Evolutionary conservation across 108 stramenopile species (phyloP).

Genomic region (Cyclotella sp.): DNA sequence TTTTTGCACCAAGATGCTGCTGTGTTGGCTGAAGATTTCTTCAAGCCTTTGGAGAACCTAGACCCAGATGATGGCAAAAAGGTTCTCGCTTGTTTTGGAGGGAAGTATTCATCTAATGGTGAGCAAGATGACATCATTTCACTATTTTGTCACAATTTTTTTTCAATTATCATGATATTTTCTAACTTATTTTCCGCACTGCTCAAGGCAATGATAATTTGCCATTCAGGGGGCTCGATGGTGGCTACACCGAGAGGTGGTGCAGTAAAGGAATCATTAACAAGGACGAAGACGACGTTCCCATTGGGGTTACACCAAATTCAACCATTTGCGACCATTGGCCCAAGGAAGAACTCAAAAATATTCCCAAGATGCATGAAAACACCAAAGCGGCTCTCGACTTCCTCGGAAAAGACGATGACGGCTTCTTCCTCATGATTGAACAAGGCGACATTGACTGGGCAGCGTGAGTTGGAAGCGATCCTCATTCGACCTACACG

Average conservation of each 20-base stretch:
- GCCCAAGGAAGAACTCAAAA: conserved; percentile 48
- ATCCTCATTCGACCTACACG: background rate
- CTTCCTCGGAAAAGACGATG: conserved; percentile 66
- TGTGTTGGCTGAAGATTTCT: conserved; percentile 55
- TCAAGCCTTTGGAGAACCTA: conserved; percentile 31
- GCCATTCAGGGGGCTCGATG: conserved; percentile 60
- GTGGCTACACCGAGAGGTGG: conserved; percentile 51
- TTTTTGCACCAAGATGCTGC: conserved; percentile 51
- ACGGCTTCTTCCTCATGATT: conserved; percentile 72
- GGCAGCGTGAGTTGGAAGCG: conserved; percentile 37
- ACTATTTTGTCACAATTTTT: no score
- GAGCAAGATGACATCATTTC: no score
- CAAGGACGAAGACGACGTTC: conserved; percentile 39
- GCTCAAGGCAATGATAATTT: conserved; percentile 33
- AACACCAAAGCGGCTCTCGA: conserved; percentile 57
- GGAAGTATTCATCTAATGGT: conserved; percentile 26
- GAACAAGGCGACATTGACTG: conserved; percentile 77
- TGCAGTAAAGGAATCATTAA: conserved; percentile 44
- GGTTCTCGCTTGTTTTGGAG: conserved; percentile 60
- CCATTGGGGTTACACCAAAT: conserved; percentile 37
- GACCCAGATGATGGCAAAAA: conserved; percentile 67
- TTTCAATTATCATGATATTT: no score
- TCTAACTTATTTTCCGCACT: no score
- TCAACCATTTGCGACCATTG: conserved; percentile 56
- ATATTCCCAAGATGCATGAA: conserved; percentile 56